Percentiles rank a stretch among this genome's conserved stretches.
Evolutionary conservation across 78 protist species (phyloP).

Genomic region (Dictyostelium brefeldianum): DNA sequence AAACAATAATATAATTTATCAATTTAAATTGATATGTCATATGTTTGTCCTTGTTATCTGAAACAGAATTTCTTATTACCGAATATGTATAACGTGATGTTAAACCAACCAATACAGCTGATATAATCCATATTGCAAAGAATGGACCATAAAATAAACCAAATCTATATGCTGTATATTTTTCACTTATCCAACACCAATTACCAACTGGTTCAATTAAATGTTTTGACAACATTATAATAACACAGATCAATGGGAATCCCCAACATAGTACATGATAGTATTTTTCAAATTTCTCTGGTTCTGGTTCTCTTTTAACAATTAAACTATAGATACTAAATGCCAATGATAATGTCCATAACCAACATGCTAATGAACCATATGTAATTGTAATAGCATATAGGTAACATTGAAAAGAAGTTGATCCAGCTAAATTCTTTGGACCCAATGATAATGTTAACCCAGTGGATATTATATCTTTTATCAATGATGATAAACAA

Average conservation of each 20-base stretch:
- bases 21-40: conserved; percentile 57
- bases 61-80: conserved; percentile 38
- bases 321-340: conserved; percentile 52
- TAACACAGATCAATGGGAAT: conserved; percentile 26
- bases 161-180: conserved; percentile 29
- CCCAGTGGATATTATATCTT: conserved; percentile 19
- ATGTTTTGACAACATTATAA: conserved; percentile 54
- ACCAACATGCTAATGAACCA: conserved; percentile 65
- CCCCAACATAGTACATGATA: conserved; percentile 44
- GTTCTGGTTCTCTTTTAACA: conserved; percentile 54
- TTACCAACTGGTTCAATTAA: conserved; percentile 27
- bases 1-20: conserved; percentile 65
- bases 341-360: conserved; percentile 68
- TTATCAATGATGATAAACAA: conserved; percentile 39
- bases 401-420: conserved; percentile 33
- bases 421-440: background rate
- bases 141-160: conserved; percentile 46
- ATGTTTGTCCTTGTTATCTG: conserved; percentile 59
- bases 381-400: conserved; percentile 38
- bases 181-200: conserved; percentile 71
- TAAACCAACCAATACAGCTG: conserved; percentile 50
- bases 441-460: conserved; percentile 9
- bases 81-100: conserved; percentile 36
- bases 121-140: conserved; percentile 24
- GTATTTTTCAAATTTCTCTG: conserved; percentile 47